Percentiles rank a stretch among this genome's conserved stretches.
These are phyloP conservation scores for Ogataea polymorpha DNA, from an alignment of 805 yeast species.

Conservation along the genomic window DNA sequence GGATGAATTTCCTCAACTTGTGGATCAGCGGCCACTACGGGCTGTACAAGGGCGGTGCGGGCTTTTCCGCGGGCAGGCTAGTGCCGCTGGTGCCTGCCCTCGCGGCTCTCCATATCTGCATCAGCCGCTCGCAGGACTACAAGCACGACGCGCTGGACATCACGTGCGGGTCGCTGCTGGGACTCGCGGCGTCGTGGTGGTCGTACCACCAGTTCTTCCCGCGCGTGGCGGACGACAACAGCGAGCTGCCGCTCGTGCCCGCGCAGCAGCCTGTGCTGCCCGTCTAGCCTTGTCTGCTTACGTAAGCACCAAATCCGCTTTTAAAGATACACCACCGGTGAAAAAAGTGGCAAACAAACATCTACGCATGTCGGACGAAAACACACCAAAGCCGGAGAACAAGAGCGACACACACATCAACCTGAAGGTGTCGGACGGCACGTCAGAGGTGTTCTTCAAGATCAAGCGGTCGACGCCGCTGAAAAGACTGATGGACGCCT, in stretches of 20 bases:
- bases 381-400: constrained; percentile 35
- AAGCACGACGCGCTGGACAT: constrained; percentile 89
- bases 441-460: constrained; percentile 92
- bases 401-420: constrained; percentile 69
- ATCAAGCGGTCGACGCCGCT: constrained; percentile 90
- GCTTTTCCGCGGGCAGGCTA: constrained; percentile 9
- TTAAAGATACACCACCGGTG: constrained; percentile 1
- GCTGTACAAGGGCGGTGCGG: constrained; percentile 18
- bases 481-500: constrained; percentile 94
- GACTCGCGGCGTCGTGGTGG: constrained; percentile 46
- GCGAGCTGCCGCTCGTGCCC: constrained; percentile 10
- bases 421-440: constrained; percentile 90
- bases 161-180: constrained; percentile 64
- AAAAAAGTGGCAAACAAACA: constrained; percentile 7
- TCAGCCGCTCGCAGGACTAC: constrained; percentile 83
- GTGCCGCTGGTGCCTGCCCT: constrained; percentile 42
- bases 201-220: constrained; percentile 28
- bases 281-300: background rate
- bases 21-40: constrained; percentile 63
- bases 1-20: constrained; percentile 55
- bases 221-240: constrained; percentile 10
- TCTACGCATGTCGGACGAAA: constrained; percentile 31
- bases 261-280: constrained; percentile 8
- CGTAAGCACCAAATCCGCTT: constrained; percentile 1
- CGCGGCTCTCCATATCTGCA: constrained; percentile 68